Percentiles rank a stretch among this genome's conserved stretches.
These are phyloP conservation scores for Afroboletus lepidellus DNA, from an alignment of 1,284 basidiomycete species.

Conservation along the genomic window DNA sequence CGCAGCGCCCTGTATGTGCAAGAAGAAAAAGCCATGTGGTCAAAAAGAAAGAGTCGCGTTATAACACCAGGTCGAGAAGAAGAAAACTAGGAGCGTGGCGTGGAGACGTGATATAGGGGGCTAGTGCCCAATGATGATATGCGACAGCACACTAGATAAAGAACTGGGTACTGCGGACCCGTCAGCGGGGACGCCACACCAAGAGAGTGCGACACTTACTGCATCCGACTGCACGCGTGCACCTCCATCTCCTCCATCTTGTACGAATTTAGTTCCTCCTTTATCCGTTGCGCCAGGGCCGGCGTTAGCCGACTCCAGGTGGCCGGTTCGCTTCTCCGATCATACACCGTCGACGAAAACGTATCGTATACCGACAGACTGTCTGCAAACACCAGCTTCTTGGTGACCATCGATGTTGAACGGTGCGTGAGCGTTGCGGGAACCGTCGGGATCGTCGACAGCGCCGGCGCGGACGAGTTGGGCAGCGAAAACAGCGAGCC, in stretches of 20 bases:
- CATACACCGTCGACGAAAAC: constrained; percentile 88
- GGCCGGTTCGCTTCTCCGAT: constrained; percentile 91
- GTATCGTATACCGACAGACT: constrained; percentile 95
- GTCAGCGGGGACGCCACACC: no score
- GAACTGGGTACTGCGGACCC: constrained; percentile 28
- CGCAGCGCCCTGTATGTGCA: constrained; percentile 30
- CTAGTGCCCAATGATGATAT: constrained; percentile 32
- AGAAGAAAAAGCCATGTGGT: constrained; percentile 17
- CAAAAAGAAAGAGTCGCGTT: constrained; percentile 19
- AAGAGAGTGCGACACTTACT: constrained; percentile 71
- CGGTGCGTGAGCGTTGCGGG: constrained; percentile 56
- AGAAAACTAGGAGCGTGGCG: constrained; percentile 20
- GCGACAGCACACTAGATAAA: constrained; percentile 34
- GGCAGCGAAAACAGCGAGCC: constrained; percentile 66
- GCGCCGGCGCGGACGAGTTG: constrained; percentile 85
- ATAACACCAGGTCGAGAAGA: constrained; percentile 27
- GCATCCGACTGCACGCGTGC: constrained; percentile 82
- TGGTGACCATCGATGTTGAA: constrained; percentile 63
- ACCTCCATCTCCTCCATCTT: constrained; percentile 99
- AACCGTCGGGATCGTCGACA: constrained; percentile 59
- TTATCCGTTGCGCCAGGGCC: constrained; percentile 90
- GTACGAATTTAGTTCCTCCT: constrained; percentile 94
- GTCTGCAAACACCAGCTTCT: constrained; percentile 83
- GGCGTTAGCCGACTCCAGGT: constrained; percentile 97
- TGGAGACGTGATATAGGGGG: constrained; percentile 22